phyloP scores from a whole-genome alignment of 164 flowering plant genomes.

The Taxillus chinensis region DNA sequence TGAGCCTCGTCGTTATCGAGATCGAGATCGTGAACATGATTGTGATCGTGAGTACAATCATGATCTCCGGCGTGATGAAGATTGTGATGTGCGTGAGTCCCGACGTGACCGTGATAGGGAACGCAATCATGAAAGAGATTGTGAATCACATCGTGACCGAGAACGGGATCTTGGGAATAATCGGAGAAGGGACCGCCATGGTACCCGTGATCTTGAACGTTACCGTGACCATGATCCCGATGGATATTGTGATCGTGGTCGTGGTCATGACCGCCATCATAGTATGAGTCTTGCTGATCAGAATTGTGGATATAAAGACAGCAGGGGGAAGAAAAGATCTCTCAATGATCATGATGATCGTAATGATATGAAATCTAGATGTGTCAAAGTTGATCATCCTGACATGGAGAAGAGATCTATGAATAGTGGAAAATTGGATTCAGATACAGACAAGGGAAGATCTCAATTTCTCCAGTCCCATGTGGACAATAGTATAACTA shows the following conservation, averaged over 20 bases:
- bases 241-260: background rate
- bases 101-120: constrained; percentile 11
- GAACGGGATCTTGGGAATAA: constrained; percentile 8
- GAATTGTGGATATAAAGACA: constrained; percentile 15
- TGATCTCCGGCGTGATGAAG: constrained; percentile 9
- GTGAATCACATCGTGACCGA: constrained; percentile 8
- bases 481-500: constrained; percentile 7
- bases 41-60: background rate
- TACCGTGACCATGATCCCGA: constrained; percentile 9
- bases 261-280: background rate
- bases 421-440: constrained; percentile 15
- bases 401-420: constrained; percentile 17
- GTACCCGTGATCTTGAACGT: constrained; percentile 5
- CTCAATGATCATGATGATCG: constrained; percentile 21
- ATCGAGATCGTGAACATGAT: background rate
- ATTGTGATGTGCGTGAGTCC: background rate
- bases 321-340: constrained; percentile 23
- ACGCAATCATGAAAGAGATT: constrained; percentile 7
- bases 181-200: constrained; percentile 6
- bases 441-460: constrained; percentile 22
- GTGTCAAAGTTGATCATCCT: constrained; percentile 9
- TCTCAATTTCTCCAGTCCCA: constrained; percentile 19
- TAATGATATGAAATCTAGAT: constrained; percentile 14
- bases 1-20: constrained; percentile 5
- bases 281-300: constrained; percentile 13